Evolutionary conservation across 169 alveolate genomes (phyloP), one percentile per base, ranked within the genome.

Genomic region (Toxoplasma gondii): DNA sequence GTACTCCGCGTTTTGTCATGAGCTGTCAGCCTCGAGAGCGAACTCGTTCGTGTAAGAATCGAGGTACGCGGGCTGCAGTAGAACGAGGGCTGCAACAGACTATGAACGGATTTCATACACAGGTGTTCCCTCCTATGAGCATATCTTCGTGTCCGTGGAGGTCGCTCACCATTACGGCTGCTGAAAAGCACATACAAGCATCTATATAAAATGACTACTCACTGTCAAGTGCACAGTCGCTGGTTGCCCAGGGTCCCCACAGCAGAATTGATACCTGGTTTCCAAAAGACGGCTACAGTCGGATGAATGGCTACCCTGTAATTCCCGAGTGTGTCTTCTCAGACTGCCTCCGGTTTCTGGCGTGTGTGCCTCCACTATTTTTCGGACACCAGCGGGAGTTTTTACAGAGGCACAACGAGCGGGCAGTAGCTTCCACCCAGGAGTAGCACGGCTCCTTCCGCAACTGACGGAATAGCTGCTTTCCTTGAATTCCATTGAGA

Each of bases 201-300:
- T 78, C 34, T 39, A 78, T 16, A 44, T 38, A 34, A 78, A 39
- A 19, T 41, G 87, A 34, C 87, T 78, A 31, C 53, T 19, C 87
- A 78, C 87, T 19, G 87, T 78, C 87, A 78, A 78, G 45, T 31
- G 87, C 87, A 78, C 41, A 34, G 53, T 78, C 45, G 87, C 45
- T 9, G 87, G 87, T 78, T 78, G 43, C 34, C 34, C 87, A 78
- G 53, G 87, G 45, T 78, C 41, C 87, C 87, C 87, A 34, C 41
- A 78, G 49, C 45, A 34, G 87, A 39, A 78, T 44, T 78, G 87
- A 34, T 78, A 78, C 87, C 53, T 39, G 27, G 87, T 34, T 78
- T 78, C 87, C 9, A 64, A 31, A 24, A 64, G 78, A 36, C 78
- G 10, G 78, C 78, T 4, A 64, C 34, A 17, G 29, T 29, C 78